phyloP scores from a whole-genome alignment of 2,329 filamentous ascomycete species.

The Sclerotinia glacialis region DNA sequence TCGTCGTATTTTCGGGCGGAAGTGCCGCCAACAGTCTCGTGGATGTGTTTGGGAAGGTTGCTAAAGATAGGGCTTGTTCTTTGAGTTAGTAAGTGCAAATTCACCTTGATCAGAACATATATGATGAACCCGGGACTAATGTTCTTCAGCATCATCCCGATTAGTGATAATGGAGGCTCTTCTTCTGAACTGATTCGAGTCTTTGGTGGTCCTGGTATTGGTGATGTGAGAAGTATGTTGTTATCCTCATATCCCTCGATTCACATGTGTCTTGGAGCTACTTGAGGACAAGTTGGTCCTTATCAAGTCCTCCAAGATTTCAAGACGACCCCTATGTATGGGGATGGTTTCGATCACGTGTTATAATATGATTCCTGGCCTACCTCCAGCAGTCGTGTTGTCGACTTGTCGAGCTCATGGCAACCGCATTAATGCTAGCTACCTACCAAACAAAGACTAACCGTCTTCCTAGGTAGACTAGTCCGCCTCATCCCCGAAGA shows the following conservation, averaged over 20 bases:
- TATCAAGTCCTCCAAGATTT: not conserved
- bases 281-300: not conserved
- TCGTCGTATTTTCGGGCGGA: slow-evolving; percentile 87
- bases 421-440: not conserved
- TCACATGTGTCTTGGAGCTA: not conserved
- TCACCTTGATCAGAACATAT: not conserved
- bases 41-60: slow-evolving; percentile 72
- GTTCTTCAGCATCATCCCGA: slow-evolving; percentile 78
- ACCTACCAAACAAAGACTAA: not conserved
- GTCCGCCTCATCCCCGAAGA: slow-evolving; percentile 82
- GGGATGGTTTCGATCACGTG: not conserved
- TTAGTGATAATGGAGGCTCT: slow-evolving; percentile 92
- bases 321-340: not conserved
- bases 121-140: slow-evolving; percentile 23
- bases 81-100: slow-evolving; percentile 39
- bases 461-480: slow-evolving; percentile 62
- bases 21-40: slow-evolving; percentile 94
- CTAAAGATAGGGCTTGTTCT: slow-evolving; percentile 39
- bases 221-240: slow-evolving; percentile 68
- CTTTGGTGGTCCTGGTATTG: slow-evolving; percentile 86
- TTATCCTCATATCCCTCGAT: not conserved
- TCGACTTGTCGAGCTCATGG: not conserved
- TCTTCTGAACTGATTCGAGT: slow-evolving; percentile 92
- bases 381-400: not conserved
- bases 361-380: not conserved